Base-by-base conservation (phyloP, 2,329 filamentous ascomycete genomes). In the Waltergamsia citrina region DNA sequence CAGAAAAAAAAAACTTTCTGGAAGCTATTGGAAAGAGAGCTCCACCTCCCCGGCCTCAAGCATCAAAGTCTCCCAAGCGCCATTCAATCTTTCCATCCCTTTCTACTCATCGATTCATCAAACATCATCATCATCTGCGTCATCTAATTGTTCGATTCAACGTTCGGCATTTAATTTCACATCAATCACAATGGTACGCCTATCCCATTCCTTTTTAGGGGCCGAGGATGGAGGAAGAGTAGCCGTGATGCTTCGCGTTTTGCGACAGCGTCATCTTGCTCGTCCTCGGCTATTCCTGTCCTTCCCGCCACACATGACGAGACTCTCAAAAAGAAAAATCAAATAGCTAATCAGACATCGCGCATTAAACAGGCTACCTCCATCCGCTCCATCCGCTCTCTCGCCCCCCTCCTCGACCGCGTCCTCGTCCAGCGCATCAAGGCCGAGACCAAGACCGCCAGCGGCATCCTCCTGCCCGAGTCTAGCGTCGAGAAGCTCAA, bases 371-470 rank as follows among this genome's bases (percentile, higher is more conserved):
- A 81, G 76, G 64, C 75, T 49, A 80, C 76, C 56, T 75, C 88
- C 46, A 77, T 96, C 69, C 92, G 90, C 64, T 93, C 84, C 60
- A 88, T 98, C 78, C 92, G 90, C 68, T 80, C 81, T 54, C 88
- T 98, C 52, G 84, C 81, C 40, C 92, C 92, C 43, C 88, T 98
- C 49, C 81, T 98, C 65, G 92, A 98, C 78, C 90, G 92, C 53
- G 87, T 98, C 50, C 82, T 98, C 45, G 86, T 98, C 49, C 92
- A 98, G 79, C 86, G 92, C 65, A 68, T 95, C 69, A 96, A 96
- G 73, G 85, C 90, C 54, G 90, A 96, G 68, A 65, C 87, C 58
- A 95, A 95, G 76, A 98, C 92, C 32, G 87, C 92, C 51, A 81
- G 81, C 54, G 92, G 92, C 54, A 94, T 98, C 74, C 95, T 93